Evolutionary conservation across 2,329 filamentous ascomycete species (phyloP), one percentile per base, ranked within the genome.

Genomic region (Nemania sp.): DNA sequence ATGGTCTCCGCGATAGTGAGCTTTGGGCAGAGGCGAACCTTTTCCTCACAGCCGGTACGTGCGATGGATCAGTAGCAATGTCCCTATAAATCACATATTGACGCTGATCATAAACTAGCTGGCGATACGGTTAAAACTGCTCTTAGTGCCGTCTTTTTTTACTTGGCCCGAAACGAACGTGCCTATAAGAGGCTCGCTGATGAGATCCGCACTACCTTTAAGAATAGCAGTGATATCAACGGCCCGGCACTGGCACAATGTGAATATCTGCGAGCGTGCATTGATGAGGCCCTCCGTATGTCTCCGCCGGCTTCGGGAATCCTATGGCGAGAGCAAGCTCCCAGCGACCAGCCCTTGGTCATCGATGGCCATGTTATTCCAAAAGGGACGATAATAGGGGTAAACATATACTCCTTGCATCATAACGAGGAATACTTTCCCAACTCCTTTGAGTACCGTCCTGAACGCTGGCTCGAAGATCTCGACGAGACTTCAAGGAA

Each of bases 241-340:
- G 56, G 56, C 7, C 47, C 56, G 5, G 29, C 40, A 5, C 57
- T 60, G 1, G 15, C 48, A 6, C 18, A 35, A 37, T 60, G 57
- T 37, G 20, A 32, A 13, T 60, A 60, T 34, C 35, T 63, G 4
- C 40, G 60, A 10, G 60, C 60, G 11, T 47, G 46, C 18, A 52
- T 63, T 17, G 57, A 63, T 15, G 60, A 63, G 29, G 39, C 60
- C 12, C 13, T 63, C 25, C 56, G 60, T 10, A 48, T 63, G 18
- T 53, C 60, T 1, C 57, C 60, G 1, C 60, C 60, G 10, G 20
- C 40, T 2, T 9, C 42, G 2, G 53, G 51, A 5, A 54, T 45
- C 3, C 21, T 63, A 6, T 60, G 60, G 60, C 53, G 60, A 2
- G 46, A 53, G 18, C 47, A 12, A 12, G 35, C 5, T 13, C 15